These are phyloP conservation scores for Lipomyces lipofer DNA, from an alignment of 805 yeast genomes.

Conservation along the genomic window DNA sequence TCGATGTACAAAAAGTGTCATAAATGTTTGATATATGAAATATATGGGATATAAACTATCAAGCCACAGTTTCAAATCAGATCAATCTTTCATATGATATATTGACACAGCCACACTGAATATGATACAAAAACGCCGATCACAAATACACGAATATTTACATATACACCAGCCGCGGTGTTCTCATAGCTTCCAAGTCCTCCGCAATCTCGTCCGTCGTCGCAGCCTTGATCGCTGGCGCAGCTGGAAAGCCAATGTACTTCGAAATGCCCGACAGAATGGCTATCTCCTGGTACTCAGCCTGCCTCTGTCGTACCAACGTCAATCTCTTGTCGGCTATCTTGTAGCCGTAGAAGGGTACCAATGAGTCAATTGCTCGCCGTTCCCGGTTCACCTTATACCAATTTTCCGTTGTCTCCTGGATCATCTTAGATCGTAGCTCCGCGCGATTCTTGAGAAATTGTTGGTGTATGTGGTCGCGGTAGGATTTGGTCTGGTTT, in stretches of 20 bases:
- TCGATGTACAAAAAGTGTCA: slow-evolving; percentile 19
- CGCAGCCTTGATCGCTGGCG: slow-evolving; percentile 67
- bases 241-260: slow-evolving; percentile 78
- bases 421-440: slow-evolving; percentile 61
- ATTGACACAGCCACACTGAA: background rate
- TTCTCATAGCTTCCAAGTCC: slow-evolving; percentile 70
- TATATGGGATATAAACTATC: too few species aligned
- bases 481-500: slow-evolving; percentile 73
- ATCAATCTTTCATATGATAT: background rate
- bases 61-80: slow-evolving; percentile 5
- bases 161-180: too few species aligned
- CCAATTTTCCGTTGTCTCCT: slow-evolving; percentile 81
- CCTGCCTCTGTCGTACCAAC: slow-evolving; percentile 66
- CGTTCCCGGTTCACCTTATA: slow-evolving; percentile 88
- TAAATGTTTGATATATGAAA: slow-evolving; percentile 2
- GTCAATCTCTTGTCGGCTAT: slow-evolving; percentile 47
- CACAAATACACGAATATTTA: background rate
- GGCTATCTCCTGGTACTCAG: slow-evolving; percentile 67
- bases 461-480: slow-evolving; percentile 77
- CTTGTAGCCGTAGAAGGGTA: slow-evolving; percentile 48
- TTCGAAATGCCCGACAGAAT: slow-evolving; percentile 64
- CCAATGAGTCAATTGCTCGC: slow-evolving; percentile 68
- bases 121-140: background rate
- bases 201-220: slow-evolving; percentile 69
- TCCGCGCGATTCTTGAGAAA: slow-evolving; percentile 60